phyloP scores from a whole-genome alignment of 805 yeast species.

The Nakazawaea peltata region DNA sequence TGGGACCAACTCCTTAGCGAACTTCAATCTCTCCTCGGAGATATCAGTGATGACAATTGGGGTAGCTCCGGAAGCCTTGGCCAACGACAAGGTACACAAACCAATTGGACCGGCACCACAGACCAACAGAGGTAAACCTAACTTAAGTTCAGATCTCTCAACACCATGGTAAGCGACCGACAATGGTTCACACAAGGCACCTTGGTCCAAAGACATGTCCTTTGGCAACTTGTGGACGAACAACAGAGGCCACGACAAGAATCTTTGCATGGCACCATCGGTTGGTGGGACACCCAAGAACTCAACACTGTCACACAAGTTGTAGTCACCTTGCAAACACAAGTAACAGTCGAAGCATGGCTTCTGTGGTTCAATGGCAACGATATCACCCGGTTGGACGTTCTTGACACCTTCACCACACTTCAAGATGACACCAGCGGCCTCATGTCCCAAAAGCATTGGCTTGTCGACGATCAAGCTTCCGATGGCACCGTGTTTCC shows the following conservation, averaged over 20 bases:
- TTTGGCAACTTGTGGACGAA: constrained; percentile 31
- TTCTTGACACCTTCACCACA: constrained; percentile 40
- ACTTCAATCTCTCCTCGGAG: constrained; percentile 31
- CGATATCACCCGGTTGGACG: constrained; percentile 37
- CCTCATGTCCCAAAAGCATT: constrained; percentile 37
- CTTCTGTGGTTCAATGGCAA: constrained; percentile 46
- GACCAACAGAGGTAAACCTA: constrained; percentile 41
- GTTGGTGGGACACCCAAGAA: constrained; percentile 30
- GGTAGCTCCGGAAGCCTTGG: constrained; percentile 45
- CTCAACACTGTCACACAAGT: constrained; percentile 29
- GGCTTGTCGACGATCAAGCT: constrained; percentile 28
- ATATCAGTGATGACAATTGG: constrained; percentile 46
- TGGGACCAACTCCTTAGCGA: constrained; percentile 40
- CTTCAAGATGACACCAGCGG: constrained; percentile 36
- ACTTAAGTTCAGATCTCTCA: constrained; percentile 33
- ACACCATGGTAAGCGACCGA: constrained; percentile 48
- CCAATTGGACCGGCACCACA: constrained; percentile 61
- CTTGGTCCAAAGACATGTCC: constrained; percentile 38
- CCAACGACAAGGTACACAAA: constrained; percentile 35
- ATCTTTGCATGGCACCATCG: constrained; percentile 32
- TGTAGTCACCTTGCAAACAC: constrained; percentile 31
- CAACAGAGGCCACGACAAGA: constrained; percentile 22
- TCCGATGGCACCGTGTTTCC: constrained; percentile 58
- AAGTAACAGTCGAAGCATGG: constrained; percentile 37
- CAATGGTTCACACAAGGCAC: constrained; percentile 49